Evolutionary conservation across 2,329 filamentous ascomycete genomes (phyloP).

Genomic region (Talaromyces sp.): DNA sequence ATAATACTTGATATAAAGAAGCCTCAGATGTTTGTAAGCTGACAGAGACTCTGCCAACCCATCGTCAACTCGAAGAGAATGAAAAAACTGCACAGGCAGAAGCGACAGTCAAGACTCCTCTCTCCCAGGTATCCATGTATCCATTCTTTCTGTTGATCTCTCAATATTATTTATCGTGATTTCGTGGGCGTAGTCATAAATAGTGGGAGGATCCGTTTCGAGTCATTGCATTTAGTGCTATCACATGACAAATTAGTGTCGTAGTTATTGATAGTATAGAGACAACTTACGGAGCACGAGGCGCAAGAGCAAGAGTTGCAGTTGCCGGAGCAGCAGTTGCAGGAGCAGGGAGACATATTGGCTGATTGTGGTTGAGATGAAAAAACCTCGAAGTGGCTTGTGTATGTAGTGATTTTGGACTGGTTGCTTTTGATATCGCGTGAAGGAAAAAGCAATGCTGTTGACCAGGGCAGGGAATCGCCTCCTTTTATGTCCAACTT

Average conservation of each 20-base stretch:
- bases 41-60: neutral
- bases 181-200: neutral
- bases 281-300: constrained; percentile 29
- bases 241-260: neutral
- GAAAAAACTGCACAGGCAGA: neutral
- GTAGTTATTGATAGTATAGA: neutral
- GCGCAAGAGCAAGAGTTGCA: constrained; percentile 36
- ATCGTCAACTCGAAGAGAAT: neutral
- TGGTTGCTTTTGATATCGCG: neutral
- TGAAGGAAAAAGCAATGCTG: neutral
- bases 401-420: neutral
- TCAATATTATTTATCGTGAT: neutral
- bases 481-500: neutral
- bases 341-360: constrained; percentile 37
- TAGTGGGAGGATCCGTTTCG: neutral
- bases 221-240: constrained; percentile 8
- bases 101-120: neutral
- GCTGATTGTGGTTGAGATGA: constrained; percentile 15
- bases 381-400: neutral
- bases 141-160: neutral
- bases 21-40: neutral
- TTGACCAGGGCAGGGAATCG: neutral
- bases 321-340: constrained; percentile 35
- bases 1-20: neutral
- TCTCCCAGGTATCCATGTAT: neutral